phyloP scores from a whole-genome alignment of 2,329 filamentous ascomycete genomes.

The Annulohypoxylon truncatum region DNA sequence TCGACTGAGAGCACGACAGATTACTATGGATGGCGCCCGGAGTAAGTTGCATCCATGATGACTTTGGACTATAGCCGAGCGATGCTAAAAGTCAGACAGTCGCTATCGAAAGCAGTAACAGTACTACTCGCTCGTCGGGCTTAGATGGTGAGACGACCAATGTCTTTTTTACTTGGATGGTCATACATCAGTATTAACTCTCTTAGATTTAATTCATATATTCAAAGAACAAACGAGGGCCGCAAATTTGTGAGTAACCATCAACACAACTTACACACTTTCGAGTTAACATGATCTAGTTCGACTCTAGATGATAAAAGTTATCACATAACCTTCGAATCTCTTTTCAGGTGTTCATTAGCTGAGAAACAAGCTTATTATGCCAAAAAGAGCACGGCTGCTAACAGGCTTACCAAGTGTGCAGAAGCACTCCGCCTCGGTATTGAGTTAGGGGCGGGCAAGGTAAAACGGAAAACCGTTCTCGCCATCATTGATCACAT shows the following conservation, averaged over 20 bases:
- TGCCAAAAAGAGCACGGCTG: constrained; percentile 60
- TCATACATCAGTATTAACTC: constrained; percentile 3
- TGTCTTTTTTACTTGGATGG: not conserved
- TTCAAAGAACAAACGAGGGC: constrained; percentile 47
- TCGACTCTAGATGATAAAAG: constrained; percentile 73
- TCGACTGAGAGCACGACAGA: constrained; percentile 43
- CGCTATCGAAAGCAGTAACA: constrained; percentile 44
- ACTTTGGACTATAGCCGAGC: not conserved
- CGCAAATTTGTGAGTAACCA: constrained; percentile 43
- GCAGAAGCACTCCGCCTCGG: constrained; percentile 78
- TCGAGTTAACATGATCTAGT: constrained; percentile 31
- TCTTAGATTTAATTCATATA: constrained; percentile 47
- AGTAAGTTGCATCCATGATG: constrained; percentile 41
- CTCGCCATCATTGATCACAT: constrained; percentile 84
- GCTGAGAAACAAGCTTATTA: constrained; percentile 75
- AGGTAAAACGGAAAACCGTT: constrained; percentile 81
- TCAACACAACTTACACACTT: not conserved
- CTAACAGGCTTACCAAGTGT: constrained; percentile 72
- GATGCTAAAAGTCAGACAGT: constrained; percentile 42
- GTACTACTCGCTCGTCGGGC: constrained; percentile 42
- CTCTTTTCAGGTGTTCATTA: constrained; percentile 76
- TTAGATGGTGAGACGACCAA: constrained; percentile 43
- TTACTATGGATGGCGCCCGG: constrained; percentile 45
- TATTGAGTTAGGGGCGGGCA: constrained; percentile 74
- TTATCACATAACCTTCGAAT: constrained; percentile 85